Conservation (phyloP, 768 basidiomycete species). For the Rhodotorula graminis region DNA sequence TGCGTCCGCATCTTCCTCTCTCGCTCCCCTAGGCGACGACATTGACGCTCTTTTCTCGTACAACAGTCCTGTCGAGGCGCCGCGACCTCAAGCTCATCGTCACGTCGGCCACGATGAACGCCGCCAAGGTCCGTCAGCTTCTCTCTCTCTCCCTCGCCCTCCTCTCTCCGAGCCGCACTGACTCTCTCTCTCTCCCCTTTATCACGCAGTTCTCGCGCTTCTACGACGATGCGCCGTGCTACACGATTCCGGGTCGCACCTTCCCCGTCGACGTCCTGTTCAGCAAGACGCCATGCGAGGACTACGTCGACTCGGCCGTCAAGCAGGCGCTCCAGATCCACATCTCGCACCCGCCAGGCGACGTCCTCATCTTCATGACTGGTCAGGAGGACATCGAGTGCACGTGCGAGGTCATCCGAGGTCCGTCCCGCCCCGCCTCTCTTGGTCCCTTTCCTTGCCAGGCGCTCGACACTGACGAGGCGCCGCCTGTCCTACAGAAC, state of each 20-base stretch:
- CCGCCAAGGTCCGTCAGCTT: slow-evolving; percentile 69
- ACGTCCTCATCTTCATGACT: slow-evolving; percentile 98
- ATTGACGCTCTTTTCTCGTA: neutral
- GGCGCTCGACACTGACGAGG: too few relatives aligned
- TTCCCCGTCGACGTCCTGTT: slow-evolving; percentile 98
- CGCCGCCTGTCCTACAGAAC: too few relatives aligned
- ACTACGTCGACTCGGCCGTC: slow-evolving; percentile 96
- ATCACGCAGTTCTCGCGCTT: slow-evolving; percentile 93
- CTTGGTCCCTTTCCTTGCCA: too few relatives aligned
- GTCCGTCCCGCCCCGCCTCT: slow-evolving; percentile 54
- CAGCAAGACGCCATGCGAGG: slow-evolving; percentile 95
- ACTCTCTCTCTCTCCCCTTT: neutral
- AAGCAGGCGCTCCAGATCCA: slow-evolving; percentile 98
- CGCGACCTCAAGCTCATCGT: slow-evolving; percentile 93
- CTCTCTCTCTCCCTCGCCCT: neutral
- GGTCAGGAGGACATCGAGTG: slow-evolving; percentile 99
- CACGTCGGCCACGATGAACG: slow-evolving; percentile 99
- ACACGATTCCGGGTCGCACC: slow-evolving; percentile 88
- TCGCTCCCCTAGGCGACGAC: neutral
- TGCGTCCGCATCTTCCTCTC: slow-evolving; percentile 49
- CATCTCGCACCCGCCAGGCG: slow-evolving; percentile 82
- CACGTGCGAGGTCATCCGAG: slow-evolving; percentile 88
- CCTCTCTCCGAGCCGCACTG: neutral
- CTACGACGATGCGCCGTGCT: slow-evolving; percentile 90
- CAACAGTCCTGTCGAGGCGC: slow-evolving; percentile 72